Percentiles rank a stretch among this genome's conserved stretches.
Conservation (phyloP, 371 early-diverging fungal genomes). For the Lichtheimia ornata region DNA sequence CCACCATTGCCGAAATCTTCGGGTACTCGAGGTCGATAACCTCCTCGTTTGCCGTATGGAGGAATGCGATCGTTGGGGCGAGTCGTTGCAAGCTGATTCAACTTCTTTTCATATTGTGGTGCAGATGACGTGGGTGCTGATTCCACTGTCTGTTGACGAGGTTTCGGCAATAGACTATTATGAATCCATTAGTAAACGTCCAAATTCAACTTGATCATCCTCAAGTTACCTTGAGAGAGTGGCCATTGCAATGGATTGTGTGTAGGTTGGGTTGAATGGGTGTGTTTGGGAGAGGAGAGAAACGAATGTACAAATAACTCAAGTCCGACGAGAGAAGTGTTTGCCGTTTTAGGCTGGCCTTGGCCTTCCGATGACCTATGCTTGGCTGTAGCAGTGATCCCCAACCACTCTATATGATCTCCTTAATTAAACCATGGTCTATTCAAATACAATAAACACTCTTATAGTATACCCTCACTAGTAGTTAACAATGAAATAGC, state of each 20-base stretch:
- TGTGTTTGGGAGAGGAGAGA: no score
- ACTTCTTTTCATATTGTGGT: constrained; percentile 37
- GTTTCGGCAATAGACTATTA: constrained; percentile 46
- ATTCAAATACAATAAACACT: no score
- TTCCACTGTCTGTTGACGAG: constrained; percentile 31
- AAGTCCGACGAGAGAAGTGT: no score
- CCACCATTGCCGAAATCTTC: constrained; percentile 97
- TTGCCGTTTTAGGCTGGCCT: no score
- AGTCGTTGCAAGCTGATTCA: constrained; percentile 39
- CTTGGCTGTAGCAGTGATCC: no score
- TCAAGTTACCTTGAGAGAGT: constrained; percentile 31
- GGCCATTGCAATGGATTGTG: constrained; percentile 16
- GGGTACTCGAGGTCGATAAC: constrained; percentile 76
- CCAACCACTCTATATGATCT: no score
- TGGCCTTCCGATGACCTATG: no score
- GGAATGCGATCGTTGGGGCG: constrained; percentile 58
- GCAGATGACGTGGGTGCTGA: constrained; percentile 23
- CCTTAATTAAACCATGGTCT: no score
- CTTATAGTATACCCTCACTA: no score
- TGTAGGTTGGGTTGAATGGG: no score
- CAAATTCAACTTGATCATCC: not conserved
- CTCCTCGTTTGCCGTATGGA: constrained; percentile 78
- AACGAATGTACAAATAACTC: no score
- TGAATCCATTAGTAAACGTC: not conserved
- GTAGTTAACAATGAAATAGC: not conserved